Percentiles rank a stretch among this genome's conserved stretches.
Conservation (phyloP, 805 yeast species). For the Saturnispora kantuleensis region DNA sequence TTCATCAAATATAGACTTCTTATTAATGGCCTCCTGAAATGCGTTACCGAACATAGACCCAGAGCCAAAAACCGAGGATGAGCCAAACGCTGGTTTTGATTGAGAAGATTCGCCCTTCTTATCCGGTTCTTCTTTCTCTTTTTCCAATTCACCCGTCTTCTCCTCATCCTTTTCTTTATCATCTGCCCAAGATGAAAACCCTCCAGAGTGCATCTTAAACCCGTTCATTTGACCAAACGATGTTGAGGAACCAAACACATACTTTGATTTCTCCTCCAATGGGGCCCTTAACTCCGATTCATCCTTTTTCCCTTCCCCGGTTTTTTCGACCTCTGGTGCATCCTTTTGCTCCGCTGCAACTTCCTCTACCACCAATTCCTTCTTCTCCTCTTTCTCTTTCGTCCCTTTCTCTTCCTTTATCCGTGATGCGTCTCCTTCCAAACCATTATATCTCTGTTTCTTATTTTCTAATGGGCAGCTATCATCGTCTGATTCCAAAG, state of each 20-base stretch:
- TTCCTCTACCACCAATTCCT: neutral
- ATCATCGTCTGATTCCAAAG: conserved; percentile 10
- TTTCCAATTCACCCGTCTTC: neutral
- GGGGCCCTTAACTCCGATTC: conserved; percentile 17
- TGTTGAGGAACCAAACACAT: conserved; percentile 48
- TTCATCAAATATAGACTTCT: conserved; percentile 49
- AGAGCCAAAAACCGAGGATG: conserved; percentile 30
- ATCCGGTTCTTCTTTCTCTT: conserved; percentile 1
- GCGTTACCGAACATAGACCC: conserved; percentile 43
- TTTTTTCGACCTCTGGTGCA: conserved; percentile 5
- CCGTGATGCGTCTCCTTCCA: conserved; percentile 6
- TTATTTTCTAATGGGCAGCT: neutral
- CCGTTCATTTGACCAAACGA: conserved; percentile 37
- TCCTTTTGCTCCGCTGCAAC: neutral
- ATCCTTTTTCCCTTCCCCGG: neutral
- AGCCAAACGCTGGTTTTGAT: neutral
- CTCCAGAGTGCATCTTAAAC: conserved; percentile 26
- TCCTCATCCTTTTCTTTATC: conserved; percentile 4
- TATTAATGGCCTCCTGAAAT: conserved; percentile 39
- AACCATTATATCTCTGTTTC: no score
- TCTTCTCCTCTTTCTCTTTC: neutral
- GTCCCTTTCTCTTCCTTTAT: neutral
- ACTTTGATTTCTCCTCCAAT: conserved; percentile 19
- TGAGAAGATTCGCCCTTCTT: neutral
- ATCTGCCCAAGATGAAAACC: conserved; percentile 23